A percentile compares a stretch with the other conserved stretches of the same genome.
These are phyloP conservation scores for Eucalyptus tenuipes DNA, from an alignment of 345 rosid genomes.

Conservation along the genomic window DNA sequence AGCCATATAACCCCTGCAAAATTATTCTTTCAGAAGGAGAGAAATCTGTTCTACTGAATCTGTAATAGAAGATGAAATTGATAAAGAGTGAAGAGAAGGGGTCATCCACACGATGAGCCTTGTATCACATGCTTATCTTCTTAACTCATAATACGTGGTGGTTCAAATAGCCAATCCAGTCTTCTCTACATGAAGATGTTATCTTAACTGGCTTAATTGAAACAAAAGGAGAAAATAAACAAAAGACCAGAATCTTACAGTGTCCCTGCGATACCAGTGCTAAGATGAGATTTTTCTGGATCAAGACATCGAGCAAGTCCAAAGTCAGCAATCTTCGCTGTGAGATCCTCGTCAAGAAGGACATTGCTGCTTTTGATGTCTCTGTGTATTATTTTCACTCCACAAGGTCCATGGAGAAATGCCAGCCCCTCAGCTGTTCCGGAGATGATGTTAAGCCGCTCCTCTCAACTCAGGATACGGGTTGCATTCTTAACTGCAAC, in stretches of 20 bases:
- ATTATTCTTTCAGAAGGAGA: neutral
- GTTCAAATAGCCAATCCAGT: neutral
- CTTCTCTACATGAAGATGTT: neutral
- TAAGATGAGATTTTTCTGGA: neutral
- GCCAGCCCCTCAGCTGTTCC: conserved; percentile 9
- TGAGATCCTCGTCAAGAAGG: conserved; percentile 1
- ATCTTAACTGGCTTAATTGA: neutral
- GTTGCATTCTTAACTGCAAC: neutral
- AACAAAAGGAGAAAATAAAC: neutral
- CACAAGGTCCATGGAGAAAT: conserved; percentile 1
- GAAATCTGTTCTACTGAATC: neutral
- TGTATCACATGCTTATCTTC: neutral
- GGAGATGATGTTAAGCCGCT: neutral
- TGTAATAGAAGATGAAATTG: neutral
- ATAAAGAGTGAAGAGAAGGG: neutral
- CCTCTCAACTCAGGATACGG: neutral
- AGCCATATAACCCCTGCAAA: conserved; percentile 9
- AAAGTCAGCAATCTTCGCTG: conserved; percentile 6
- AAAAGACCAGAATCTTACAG: neutral
- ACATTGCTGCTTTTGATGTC: conserved; percentile 7
- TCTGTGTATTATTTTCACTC: conserved; percentile 1
- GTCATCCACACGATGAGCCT: neutral
- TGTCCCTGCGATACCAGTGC: conserved; percentile 10
- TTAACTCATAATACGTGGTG: neutral
- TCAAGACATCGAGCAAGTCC: conserved; percentile 6